Evolutionary conservation across 805 yeast species (phyloP), one percentile per base, ranked within the genome.

Genomic region (Cyberlindnera lachancei): DNA sequence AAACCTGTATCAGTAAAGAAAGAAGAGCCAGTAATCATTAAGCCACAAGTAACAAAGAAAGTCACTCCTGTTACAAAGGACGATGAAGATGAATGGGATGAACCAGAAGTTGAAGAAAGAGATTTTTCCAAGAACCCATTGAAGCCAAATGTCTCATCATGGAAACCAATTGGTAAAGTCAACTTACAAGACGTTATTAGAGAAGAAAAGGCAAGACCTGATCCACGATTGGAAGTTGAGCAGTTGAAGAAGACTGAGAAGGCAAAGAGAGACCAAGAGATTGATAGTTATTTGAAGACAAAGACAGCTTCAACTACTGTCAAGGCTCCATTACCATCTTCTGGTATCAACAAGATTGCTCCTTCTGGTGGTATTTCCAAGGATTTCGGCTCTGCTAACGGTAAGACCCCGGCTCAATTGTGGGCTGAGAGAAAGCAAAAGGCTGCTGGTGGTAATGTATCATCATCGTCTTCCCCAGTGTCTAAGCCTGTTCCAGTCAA

Each of bases 361-460:
- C 58, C 68, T 4, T 68, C 70, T 28, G 75, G 77, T 33, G 90
- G 85, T 24, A 60, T 75, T 30, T 66, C 73, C 18, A 67, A 74
- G 53, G 58, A 59, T 46, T 79, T 72, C 53, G 92, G 73, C 40
- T 61, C 79, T 33, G 71, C 71, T 40, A 72, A 68, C 39, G 96
- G 95, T 39, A 83, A 85, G 58, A 82, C 95, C 7, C 96, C 96
- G 16, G 96, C 96, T 18, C 96, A 87, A 61, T 49, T 84, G 18
- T 87, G 96, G 96, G 96, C 96, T 16, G 96, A 79, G 52, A 94
- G 86, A 29, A 69, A 77, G 53, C 74, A 64, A 46, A 70, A 50
- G 31, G 41, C 50, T 11, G 41, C 52, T 23, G 56, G 48, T 19
- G 36, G 46, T 11, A n/a, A 35, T 15, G 21, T 29, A 4, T 28